Base-by-base conservation (phyloP, 192 early-diverging fungal species). In the Coemansia sp. region DNA sequence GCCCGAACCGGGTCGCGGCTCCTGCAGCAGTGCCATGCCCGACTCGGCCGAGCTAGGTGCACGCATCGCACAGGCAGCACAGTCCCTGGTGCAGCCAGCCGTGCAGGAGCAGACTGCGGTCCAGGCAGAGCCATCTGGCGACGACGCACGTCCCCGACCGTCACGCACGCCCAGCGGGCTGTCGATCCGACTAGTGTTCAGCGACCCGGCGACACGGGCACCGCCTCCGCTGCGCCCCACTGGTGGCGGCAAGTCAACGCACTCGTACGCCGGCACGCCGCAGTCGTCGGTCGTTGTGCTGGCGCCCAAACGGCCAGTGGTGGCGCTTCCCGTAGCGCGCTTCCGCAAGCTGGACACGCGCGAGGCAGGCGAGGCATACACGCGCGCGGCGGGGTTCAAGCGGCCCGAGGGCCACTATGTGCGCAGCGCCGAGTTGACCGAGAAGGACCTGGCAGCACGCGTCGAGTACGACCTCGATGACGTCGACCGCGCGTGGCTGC, bases 381-480 rank as follows among this genome's bases (percentile, higher is more conserved):
- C 46, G 25, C 24, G 15, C 26, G 52, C 55, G 14, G 22, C 32
- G 14, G 52, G 55, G 29, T 88, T 81, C 43, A 60, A 73, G 42
- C 67, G 86, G 42, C 86, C 89, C 0, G 69, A 80, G 25, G 68
- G 78, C 5, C 86, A 91, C 44, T 89, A 92, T 55, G 80, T 89
- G 53, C 80, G 81, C 53, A 81, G 88, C 59, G 64, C 78, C 17
- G 85, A 80, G 58, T 49, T 77, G 41, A 73, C 69, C 0, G 68
- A 77, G 26, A 55, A 48, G 37, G 70, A 77, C 30, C 53, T 80
- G 44, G 75, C 74, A 3, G 83, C 80, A 23, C 75, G 64, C 8
- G 84, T 92, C 26, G 97, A 99, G 65, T 99, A 99, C 60, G 97
- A 99, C 67, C 87, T 99, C 88, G 97, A 99, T 59, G 94, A 99